phyloP scores from a whole-genome alignment of 306 rosid genomes.

The Mimosa pudica region DNA sequence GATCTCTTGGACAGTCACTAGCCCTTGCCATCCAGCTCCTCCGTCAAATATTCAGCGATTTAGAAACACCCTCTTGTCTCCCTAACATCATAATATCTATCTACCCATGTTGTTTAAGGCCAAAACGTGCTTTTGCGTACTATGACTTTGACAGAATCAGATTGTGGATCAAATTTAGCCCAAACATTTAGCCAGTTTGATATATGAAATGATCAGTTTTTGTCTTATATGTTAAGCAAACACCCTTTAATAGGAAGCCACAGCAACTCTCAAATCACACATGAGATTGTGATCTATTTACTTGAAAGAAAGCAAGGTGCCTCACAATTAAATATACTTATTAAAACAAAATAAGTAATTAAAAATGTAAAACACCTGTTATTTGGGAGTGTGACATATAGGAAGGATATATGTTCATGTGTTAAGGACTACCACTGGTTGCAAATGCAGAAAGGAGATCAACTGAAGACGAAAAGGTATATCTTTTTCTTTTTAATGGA shows the following conservation, averaged over 20 bases:
- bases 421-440: background rate
- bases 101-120: constrained; percentile 6
- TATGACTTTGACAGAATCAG: constrained; percentile 9
- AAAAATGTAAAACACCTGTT: background rate
- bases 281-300: constrained; percentile 37
- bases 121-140: constrained; percentile 1
- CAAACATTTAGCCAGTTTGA: constrained; percentile 15
- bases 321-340: background rate
- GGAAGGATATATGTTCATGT: background rate
- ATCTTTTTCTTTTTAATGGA: background rate
- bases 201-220: background rate
- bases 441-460: background rate
- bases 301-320: background rate
- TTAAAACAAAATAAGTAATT: background rate
- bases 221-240: background rate
- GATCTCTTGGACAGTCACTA: constrained; percentile 5
- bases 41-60: background rate
- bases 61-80: background rate
- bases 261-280: background rate
- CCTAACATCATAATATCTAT: constrained; percentile 18
- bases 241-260: constrained; percentile 3
- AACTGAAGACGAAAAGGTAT: background rate
- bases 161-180: constrained; percentile 30
- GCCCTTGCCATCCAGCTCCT: background rate
- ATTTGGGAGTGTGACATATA: background rate